These are phyloP conservation scores for Termitomyces sp. DNA, from an alignment of 768 basidiomycete species.

Conservation along the genomic window DNA sequence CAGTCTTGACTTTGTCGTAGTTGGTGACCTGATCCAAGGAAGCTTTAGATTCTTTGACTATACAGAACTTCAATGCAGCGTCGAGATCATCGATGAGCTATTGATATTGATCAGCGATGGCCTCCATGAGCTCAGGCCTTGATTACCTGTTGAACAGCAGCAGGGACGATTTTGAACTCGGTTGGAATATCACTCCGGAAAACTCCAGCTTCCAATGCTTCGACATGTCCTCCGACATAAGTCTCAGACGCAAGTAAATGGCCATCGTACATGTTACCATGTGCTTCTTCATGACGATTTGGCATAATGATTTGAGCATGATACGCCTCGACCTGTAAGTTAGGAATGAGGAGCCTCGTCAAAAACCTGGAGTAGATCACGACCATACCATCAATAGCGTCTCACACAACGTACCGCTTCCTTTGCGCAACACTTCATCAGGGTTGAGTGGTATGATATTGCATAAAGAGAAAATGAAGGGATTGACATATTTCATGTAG, in stretches of 20 bases:
- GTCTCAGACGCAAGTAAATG: constrained; percentile 97
- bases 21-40: constrained; percentile 84
- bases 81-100: constrained; percentile 95
- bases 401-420: constrained; percentile 94
- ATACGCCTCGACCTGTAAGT: constrained; percentile 86
- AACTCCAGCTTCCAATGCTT: constrained; percentile 96
- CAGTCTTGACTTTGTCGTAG: constrained; percentile 85
- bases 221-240: constrained; percentile 98
- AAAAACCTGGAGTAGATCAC: neutral
- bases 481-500: constrained; percentile 99
- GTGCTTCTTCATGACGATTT: constrained; percentile 90
- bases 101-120: neutral
- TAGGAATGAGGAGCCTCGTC: neutral
- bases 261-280: constrained; percentile 91
- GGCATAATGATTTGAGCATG: constrained; percentile 94
- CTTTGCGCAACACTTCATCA: constrained; percentile 94
- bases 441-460: constrained; percentile 98
- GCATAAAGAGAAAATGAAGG: constrained; percentile 98
- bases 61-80: constrained; percentile 83
- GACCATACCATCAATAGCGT: constrained; percentile 92
- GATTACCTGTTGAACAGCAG: constrained; percentile 73
- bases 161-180: constrained; percentile 91
- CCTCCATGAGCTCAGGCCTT: neutral
- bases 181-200: constrained; percentile 94
- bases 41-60: constrained; percentile 77